Conservation (phyloP, 805 yeast species). For the Sporopachydermia lactativora region DNA sequence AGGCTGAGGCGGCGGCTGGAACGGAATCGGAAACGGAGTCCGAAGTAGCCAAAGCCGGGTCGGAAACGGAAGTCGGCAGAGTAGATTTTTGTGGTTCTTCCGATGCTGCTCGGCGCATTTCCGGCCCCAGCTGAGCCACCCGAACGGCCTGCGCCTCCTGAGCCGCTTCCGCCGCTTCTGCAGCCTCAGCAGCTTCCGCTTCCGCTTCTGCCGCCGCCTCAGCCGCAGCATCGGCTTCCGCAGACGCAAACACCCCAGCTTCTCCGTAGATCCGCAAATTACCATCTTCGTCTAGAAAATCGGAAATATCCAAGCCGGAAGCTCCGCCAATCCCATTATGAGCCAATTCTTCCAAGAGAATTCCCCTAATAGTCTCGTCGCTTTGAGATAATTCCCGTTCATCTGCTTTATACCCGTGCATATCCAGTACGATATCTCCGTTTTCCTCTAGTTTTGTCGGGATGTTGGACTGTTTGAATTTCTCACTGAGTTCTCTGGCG, state of each 20-base stretch:
- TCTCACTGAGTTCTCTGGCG: constrained; percentile 1
- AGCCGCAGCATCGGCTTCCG: constrained; percentile 9
- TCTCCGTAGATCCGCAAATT: constrained; percentile 18
- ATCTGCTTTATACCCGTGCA: constrained; percentile 91
- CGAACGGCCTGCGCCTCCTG: background rate
- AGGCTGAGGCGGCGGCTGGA: constrained; percentile 5
- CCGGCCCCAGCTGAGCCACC: background rate
- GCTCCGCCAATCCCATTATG: constrained; percentile 7
- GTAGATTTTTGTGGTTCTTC: constrained; percentile 7
- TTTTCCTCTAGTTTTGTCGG: constrained; percentile 79
- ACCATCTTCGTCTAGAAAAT: constrained; percentile 12
- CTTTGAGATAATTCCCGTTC: constrained; percentile 63
- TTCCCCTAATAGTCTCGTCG: constrained; percentile 58
- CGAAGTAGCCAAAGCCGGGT: constrained; percentile 5
- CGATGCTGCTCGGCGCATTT: constrained; percentile 7
- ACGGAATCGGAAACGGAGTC: constrained; percentile 1
- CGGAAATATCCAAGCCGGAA: background rate
- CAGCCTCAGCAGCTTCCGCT: too few species aligned
- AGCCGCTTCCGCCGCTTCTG: too few species aligned
- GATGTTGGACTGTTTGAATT: constrained; percentile 41
- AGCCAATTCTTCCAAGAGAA: constrained; percentile 62
- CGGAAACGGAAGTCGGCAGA: constrained; percentile 9
- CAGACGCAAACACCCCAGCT: constrained; percentile 11
- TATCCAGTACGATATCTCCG: constrained; percentile 83
- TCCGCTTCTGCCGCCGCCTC: constrained; percentile 6